phyloP scores from a whole-genome alignment of 1,284 basidiomycete species.

The Naganishia sp. region DNA sequence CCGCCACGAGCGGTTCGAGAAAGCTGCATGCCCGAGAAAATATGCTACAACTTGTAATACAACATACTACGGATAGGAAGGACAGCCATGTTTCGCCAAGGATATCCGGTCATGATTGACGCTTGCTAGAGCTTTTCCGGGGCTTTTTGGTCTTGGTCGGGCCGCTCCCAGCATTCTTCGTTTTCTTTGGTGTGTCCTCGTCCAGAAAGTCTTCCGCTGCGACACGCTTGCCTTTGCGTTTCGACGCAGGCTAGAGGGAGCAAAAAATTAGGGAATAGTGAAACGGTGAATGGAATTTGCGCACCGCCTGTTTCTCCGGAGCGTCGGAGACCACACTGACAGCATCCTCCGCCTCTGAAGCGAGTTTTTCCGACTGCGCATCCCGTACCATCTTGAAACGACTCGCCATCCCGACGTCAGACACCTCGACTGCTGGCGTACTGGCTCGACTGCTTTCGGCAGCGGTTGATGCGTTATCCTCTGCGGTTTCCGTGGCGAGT shows the following conservation, averaged over 20 bases:
- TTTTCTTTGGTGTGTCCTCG: constrained; percentile 12
- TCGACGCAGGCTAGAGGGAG: constrained; percentile 1
- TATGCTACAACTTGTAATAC: constrained; percentile 25
- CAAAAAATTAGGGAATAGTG: neutral
- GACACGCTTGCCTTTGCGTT: constrained; percentile 20
- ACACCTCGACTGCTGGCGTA: neutral
- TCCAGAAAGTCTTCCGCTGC: constrained; percentile 24
- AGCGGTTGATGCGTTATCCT: neutral
- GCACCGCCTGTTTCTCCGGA: neutral
- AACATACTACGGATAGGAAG: neutral
- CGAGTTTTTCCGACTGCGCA: constrained; percentile 1
- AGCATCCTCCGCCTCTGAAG: neutral
- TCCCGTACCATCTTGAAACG: constrained; percentile 28
- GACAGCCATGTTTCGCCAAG: neutral
- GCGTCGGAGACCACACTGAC: constrained; percentile 5
- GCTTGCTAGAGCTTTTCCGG: constrained; percentile 19
- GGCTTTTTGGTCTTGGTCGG: constrained; percentile 3
- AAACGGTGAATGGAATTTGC: neutral
- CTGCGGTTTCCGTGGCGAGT: neutral
- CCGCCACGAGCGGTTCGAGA: neutral
- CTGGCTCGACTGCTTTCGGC: constrained; percentile 6
- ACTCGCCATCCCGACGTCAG: constrained; percentile 19
- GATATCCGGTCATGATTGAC: neutral
- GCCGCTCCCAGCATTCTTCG: neutral
- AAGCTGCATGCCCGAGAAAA: neutral